phyloP scores from a whole-genome alignment of 1,284 basidiomycete species.

The Puccinia novopanici region DNA sequence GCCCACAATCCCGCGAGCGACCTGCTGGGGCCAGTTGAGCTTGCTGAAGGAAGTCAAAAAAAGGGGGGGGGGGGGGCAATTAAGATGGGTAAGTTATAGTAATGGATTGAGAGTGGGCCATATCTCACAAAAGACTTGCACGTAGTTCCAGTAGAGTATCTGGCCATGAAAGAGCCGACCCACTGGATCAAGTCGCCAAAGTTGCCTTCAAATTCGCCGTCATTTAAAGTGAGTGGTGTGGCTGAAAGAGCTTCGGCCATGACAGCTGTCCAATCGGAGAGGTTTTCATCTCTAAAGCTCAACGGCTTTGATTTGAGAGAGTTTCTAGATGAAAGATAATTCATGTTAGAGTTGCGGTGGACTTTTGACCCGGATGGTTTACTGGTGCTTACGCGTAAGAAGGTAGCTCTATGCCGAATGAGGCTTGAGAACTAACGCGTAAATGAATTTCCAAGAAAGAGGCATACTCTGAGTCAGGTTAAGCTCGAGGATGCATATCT shows the following conservation, averaged over 20 bases:
- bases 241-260: conserved; percentile 38
- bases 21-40: conserved; percentile 2
- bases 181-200: conserved; percentile 44
- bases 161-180: conserved; percentile 25
- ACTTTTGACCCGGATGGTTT: background rate
- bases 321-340: background rate
- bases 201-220: conserved; percentile 40
- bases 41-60: background rate
- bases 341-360: background rate
- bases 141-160: conserved; percentile 5
- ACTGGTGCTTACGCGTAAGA: conserved; percentile 25
- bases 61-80: background rate
- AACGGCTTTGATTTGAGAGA: conserved; percentile 21
- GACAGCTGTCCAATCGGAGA: conserved; percentile 34
- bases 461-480: background rate
- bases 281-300: conserved; percentile 22
- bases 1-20: background rate
- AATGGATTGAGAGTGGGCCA: background rate
- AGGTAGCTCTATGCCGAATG: conserved; percentile 31
- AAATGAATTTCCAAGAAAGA: background rate
- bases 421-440: conserved; percentile 17
- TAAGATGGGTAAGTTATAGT: background rate
- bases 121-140: background rate
- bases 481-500: background rate
- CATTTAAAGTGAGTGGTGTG: conserved; percentile 25